Conservation (phyloP, 2,329 filamentous ascomycete genomes). For the Beauveria brongniartii region DNA sequence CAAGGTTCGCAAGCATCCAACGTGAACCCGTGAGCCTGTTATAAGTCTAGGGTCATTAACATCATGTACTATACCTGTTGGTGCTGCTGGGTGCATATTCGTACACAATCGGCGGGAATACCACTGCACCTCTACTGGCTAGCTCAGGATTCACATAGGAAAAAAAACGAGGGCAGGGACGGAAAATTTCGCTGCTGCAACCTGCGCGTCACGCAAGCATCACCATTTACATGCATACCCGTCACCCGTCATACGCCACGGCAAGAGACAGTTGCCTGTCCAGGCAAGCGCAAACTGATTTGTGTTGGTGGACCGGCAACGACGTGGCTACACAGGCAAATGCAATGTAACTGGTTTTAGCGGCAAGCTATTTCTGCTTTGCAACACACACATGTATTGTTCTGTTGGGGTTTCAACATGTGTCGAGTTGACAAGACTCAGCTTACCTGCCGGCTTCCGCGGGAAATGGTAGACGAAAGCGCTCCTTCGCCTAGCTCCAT, state of each 20-base stretch:
- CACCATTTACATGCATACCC: constrained; percentile 3
- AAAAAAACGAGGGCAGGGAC: neutral
- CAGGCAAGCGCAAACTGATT: neutral
- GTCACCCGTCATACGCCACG: neutral
- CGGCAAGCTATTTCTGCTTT: neutral
- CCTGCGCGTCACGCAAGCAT: constrained; percentile 4
- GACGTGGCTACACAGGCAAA: neutral
- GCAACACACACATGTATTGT: neutral
- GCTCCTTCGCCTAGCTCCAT: neutral
- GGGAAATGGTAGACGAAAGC: neutral
- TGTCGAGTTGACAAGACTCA: neutral
- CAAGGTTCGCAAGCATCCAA: neutral
- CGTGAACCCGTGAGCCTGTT: neutral
- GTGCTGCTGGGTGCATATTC: neutral
- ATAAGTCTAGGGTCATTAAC: neutral
- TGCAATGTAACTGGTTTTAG: neutral
- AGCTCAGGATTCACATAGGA: neutral
- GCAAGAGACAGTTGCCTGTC: neutral
- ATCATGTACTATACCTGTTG: neutral
- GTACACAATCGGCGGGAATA: neutral
- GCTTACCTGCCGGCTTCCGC: constrained; percentile 5
- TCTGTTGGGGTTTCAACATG: neutral
- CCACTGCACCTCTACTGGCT: neutral
- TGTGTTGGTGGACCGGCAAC: neutral
- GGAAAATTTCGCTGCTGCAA: neutral